Base-by-base conservation (phyloP, 345 rosid genomes). In the Linum usitatissimum region DNA sequence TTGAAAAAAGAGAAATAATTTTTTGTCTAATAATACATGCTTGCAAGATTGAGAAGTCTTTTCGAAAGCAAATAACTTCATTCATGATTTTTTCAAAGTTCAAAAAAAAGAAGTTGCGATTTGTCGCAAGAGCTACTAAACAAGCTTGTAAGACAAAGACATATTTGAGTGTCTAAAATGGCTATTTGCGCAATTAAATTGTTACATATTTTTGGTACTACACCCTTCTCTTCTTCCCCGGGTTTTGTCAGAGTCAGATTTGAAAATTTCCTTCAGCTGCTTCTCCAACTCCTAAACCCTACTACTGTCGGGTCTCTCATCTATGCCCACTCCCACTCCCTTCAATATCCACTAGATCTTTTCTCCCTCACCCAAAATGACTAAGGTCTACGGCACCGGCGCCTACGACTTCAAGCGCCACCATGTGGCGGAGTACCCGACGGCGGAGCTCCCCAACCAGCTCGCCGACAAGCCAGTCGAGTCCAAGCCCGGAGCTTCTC, bases 401-500 rank as follows among this genome's bases (percentile, higher is more conserved):
- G 81, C 87, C 17, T 93, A 80, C 73, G 99, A 93, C 75, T 90
- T 93, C 88, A 93, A 85, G 88, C 97, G 99, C 77, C 99, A 87
- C 75, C 87, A 78, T 10, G 99, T 93, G 10, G 99, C 97, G 1
- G 99, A 93, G 86, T 93, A 93, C 71, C 99, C 97, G 23, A 69
- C 83, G 39, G 71, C 83, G 39, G 98, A 92, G 67, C 20, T 71
- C n/a, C 68, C 81, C 20, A 66, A 38, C 51, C 79, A 80, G 57
- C 76, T 66, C 6, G 76, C 71, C 10, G 85, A 81, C 49, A 78
- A 80, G 61, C 81, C 84, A 19, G 80, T 67, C n/a, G 86, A 87
- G 57, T 60, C 94, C 55, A 76, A 79, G 68, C 76, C 84, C 31
- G 86, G 89, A 8, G 77, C 91, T 21, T 73, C 82, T 18, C 80